These are phyloP conservation scores for Penicillium parvum DNA, from an alignment of 495 filamentous ascomycete genomes.

Conservation along the genomic window DNA sequence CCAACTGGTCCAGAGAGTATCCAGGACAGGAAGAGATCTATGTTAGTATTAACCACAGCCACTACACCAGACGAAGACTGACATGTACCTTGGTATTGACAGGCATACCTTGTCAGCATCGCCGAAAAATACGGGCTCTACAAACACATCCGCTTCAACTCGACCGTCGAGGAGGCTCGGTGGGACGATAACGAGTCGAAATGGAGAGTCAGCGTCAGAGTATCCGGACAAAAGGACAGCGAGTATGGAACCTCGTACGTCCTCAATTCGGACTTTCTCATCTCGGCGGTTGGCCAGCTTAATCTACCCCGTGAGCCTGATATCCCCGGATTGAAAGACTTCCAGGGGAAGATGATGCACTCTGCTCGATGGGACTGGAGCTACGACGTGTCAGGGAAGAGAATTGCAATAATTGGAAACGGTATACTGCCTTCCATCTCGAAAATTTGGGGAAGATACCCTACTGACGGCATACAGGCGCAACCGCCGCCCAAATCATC, in stretches of 20 bases:
- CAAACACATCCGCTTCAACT: constrained; percentile 54
- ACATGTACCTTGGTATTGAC: constrained; percentile 15
- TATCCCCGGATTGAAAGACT: constrained; percentile 55
- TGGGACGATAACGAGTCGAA: constrained; percentile 55
- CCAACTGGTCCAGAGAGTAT: constrained; percentile 60
- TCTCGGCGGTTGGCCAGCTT: constrained; percentile 62
- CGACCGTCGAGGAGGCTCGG: constrained; percentile 42
- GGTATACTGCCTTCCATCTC: constrained; percentile 28
- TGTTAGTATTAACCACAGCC: constrained; percentile 26
- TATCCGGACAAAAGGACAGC: constrained; percentile 44
- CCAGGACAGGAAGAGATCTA: constrained; percentile 61
- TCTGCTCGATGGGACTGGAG: constrained; percentile 51
- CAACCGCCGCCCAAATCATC: constrained; percentile 68
- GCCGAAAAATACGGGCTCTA: constrained; percentile 58
- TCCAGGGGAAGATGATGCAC: constrained; percentile 51
- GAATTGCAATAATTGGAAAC: constrained; percentile 51
- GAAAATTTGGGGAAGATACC: constrained; percentile 12
- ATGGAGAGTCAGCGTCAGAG: constrained; percentile 47
- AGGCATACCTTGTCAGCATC: constrained; percentile 51
- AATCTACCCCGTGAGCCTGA: constrained; percentile 55
- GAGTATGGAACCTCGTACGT: constrained; percentile 40
- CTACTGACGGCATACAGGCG: constrained; percentile 48
- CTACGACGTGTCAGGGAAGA: constrained; percentile 46
- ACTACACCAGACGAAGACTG: not conserved
- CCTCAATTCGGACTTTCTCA: constrained; percentile 52